Percentiles rank a stretch among this genome's conserved stretches.
Evolutionary conservation across 768 basidiomycete species (phyloP).

Genomic region (Dacryopinax primogenitus): DNA sequence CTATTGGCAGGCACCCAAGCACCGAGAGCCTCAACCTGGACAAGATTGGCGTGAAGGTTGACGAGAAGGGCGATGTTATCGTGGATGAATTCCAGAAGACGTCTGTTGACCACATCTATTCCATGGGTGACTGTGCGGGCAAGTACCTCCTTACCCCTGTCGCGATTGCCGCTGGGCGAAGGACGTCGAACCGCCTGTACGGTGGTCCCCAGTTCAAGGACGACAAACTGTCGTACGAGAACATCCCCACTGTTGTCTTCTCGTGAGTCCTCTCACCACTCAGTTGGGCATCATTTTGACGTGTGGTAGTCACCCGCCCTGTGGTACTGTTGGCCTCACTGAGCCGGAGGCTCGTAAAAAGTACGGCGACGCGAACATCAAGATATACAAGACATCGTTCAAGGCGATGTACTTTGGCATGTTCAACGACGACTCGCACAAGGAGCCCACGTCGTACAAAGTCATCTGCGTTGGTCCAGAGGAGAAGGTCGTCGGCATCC

Average conservation of each 20-base stretch:
- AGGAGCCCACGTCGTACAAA: constrained; percentile 92
- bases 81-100: constrained; percentile 90
- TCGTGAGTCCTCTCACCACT: constrained; percentile 46
- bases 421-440: constrained; percentile 68
- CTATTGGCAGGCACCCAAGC: constrained; percentile 76
- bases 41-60: constrained; percentile 57
- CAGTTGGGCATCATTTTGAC: constrained; percentile 2
- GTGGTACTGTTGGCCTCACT: constrained; percentile 90
- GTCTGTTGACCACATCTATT: constrained; percentile 51
- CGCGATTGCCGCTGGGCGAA: constrained; percentile 87
- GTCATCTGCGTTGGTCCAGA: constrained; percentile 75
- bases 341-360: constrained; percentile 80
- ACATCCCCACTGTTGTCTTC: constrained; percentile 94
- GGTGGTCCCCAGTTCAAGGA: constrained; percentile 75
- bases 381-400: constrained; percentile 79
- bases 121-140: constrained; percentile 87
- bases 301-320: constrained; percentile 66
- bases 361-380: constrained; percentile 70
- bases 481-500: constrained; percentile 91
- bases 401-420: constrained; percentile 84
- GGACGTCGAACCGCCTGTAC: constrained; percentile 80
- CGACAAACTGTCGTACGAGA: constrained; percentile 75
- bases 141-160: constrained; percentile 91
- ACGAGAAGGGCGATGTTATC: constrained; percentile 68
- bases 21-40: constrained; percentile 70